A percentile compares a stretch with the other conserved stretches of the same genome.
Evolutionary conservation across 1,284 basidiomycete genomes (phyloP).

Genomic region (Boletus chippewaensis): DNA sequence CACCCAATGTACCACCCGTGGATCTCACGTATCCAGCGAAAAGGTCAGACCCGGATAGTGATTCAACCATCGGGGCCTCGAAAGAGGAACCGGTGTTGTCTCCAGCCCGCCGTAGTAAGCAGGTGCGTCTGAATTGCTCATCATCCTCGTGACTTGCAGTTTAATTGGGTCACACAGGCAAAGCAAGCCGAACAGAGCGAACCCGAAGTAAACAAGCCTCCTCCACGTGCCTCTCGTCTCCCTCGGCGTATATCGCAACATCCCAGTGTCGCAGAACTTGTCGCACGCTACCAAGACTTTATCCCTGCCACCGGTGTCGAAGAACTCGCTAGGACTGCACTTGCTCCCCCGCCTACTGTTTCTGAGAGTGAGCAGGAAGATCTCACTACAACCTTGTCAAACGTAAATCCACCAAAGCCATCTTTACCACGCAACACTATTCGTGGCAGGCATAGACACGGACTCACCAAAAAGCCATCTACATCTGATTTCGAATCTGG

Average conservation of each 20-base stretch:
- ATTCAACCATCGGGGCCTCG: conserved; percentile 83
- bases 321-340: conserved; percentile 61
- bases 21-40: conserved; percentile 13
- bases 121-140: conserved; percentile 21
- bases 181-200: conserved; percentile 22
- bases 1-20: conserved; percentile 3
- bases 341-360: conserved; percentile 46
- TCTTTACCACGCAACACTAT: conserved; percentile 32
- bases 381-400: conserved; percentile 25
- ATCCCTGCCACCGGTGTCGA: conserved; percentile 65
- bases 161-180: conserved; percentile 12
- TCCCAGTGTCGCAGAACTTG: conserved; percentile 76
- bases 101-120: conserved; percentile 15
- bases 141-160: not conserved
- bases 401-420: conserved; percentile 23
- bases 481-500: conserved; percentile 83
- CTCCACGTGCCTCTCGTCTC: conserved; percentile 51
- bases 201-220: conserved; percentile 14
- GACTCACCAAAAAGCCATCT: conserved; percentile 50
- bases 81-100: conserved; percentile 35
- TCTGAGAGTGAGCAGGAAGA: conserved; percentile 73
- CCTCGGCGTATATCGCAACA: conserved; percentile 58
- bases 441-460: conserved; percentile 45
- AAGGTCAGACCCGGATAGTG: conserved; percentile 66
- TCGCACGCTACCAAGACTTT: conserved; percentile 76